phyloP scores from a whole-genome alignment of 192 early-diverging fungal genomes.

The Backusella macrospora region DNA sequence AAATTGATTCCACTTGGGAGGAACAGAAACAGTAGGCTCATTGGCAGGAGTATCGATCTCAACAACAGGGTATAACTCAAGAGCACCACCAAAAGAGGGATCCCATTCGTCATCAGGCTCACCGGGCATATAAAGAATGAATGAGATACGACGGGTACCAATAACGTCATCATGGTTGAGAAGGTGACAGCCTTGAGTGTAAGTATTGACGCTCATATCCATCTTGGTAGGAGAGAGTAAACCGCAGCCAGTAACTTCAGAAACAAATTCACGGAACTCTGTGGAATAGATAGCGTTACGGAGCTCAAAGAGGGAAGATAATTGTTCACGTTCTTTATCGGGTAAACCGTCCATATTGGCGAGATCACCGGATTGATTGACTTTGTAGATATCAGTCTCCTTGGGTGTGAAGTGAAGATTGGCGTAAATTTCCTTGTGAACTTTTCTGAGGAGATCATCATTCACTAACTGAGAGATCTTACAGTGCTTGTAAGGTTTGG shows the following conservation, averaged over 20 bases:
- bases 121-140: slow-evolving; percentile 72
- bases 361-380: slow-evolving; percentile 79
- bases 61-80: slow-evolving; percentile 76
- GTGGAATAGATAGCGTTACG: slow-evolving; percentile 78
- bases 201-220: slow-evolving; percentile 77
- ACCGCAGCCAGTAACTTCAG: slow-evolving; percentile 67
- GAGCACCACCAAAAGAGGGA: slow-evolving; percentile 63
- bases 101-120: slow-evolving; percentile 63
- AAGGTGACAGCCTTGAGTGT: slow-evolving; percentile 71
- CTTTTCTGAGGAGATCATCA: slow-evolving; percentile 62
- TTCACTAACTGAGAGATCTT: slow-evolving; percentile 60
- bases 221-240: slow-evolving; percentile 66
- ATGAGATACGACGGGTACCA: slow-evolving; percentile 72
- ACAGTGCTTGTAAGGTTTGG: slow-evolving; percentile 66
- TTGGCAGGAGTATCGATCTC: slow-evolving; percentile 61
- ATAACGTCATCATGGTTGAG: slow-evolving; percentile 84
- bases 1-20: slow-evolving; percentile 77
- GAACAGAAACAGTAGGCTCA: slow-evolving; percentile 56
- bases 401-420: slow-evolving; percentile 73
- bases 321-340: slow-evolving; percentile 50
- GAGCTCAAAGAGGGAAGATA: slow-evolving; percentile 59
- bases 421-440: slow-evolving; percentile 62
- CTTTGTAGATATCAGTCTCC: slow-evolving; percentile 84
- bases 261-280: slow-evolving; percentile 71
- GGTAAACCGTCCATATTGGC: slow-evolving; percentile 80